These are phyloP conservation scores for Basipetospora chlamydospora DNA, from an alignment of 2,329 filamentous ascomycete species.

Conservation along the genomic window DNA sequence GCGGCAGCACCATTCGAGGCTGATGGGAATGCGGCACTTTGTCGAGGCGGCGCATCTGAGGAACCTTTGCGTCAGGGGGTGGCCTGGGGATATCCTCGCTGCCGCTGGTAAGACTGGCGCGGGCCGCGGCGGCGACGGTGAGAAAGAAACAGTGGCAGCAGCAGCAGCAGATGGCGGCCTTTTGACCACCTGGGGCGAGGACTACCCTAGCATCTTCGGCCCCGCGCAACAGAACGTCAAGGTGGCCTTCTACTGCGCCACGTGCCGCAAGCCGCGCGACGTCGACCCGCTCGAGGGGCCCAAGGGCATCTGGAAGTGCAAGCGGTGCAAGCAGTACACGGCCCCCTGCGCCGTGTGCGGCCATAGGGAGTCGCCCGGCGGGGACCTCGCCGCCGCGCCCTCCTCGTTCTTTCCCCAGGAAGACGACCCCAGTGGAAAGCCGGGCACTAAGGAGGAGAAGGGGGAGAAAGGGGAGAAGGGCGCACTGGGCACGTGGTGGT, in stretches of 20 bases:
- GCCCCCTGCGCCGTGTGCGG: constrained; percentile 45
- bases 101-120: no score
- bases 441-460: no score
- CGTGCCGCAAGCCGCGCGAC: constrained; percentile 42
- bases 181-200: constrained; percentile 36
- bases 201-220: constrained; percentile 38
- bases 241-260: constrained; percentile 37
- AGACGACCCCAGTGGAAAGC: no score
- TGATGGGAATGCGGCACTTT: constrained; percentile 45
- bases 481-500: constrained; percentile 40
- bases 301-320: constrained; percentile 39
- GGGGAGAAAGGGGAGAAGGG: constrained; percentile 1
- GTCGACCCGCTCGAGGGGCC: constrained; percentile 19
- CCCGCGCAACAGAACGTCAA: constrained; percentile 40
- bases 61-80: constrained; percentile 44
- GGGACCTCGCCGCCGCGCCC: constrained; percentile 13
- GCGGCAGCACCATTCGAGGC: constrained; percentile 43
- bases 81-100: constrained; percentile 36
- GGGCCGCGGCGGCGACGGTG: no score
- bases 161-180: no score
- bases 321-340: constrained; percentile 37
- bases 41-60: constrained; percentile 45
- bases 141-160: no score
- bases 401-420: no score
- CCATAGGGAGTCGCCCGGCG: constrained; percentile 25